A percentile compares a stretch with the other conserved stretches of the same genome.
These are phyloP conservation scores for Sugiyamaella pinicola DNA, from an alignment of 1,139 yeast genomes.

Conservation along the genomic window DNA sequence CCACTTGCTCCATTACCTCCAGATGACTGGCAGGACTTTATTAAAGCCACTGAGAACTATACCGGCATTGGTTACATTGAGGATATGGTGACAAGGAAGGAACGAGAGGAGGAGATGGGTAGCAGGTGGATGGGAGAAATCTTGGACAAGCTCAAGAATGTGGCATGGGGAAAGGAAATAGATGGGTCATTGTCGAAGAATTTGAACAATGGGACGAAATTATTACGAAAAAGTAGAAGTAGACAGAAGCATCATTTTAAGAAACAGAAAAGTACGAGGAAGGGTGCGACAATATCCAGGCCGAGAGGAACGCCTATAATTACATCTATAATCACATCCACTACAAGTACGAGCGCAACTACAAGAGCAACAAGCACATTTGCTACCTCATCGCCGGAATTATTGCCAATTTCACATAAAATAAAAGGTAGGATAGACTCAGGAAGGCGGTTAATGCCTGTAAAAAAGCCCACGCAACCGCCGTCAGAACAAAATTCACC, in stretches of 20 bases:
- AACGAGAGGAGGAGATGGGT: too few species aligned
- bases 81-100: not conserved
- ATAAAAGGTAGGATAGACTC: not conserved
- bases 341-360: not conserved
- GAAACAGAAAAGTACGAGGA: not conserved
- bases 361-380: too few species aligned
- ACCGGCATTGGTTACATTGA: constrained; percentile 14
- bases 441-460: not conserved
- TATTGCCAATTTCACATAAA: not conserved
- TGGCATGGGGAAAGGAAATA: too few species aligned
- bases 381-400: too few species aligned
- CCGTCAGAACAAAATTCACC: not conserved
- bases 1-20: constrained; percentile 10
- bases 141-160: too few species aligned
- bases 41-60: constrained; percentile 27
- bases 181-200: too few species aligned
- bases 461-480: not conserved
- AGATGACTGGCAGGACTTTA: constrained; percentile 23
- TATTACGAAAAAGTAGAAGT: not conserved
- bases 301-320: too few species aligned
- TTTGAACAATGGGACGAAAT: not conserved
- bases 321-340: not conserved
- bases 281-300: too few species aligned
- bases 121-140: too few species aligned
- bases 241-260: not conserved